Percentiles rank a stretch among this genome's conserved stretches.
These are phyloP conservation scores for Didymella glomerata DNA, from an alignment of 2,329 filamentous ascomycete species.

Conservation along the genomic window DNA sequence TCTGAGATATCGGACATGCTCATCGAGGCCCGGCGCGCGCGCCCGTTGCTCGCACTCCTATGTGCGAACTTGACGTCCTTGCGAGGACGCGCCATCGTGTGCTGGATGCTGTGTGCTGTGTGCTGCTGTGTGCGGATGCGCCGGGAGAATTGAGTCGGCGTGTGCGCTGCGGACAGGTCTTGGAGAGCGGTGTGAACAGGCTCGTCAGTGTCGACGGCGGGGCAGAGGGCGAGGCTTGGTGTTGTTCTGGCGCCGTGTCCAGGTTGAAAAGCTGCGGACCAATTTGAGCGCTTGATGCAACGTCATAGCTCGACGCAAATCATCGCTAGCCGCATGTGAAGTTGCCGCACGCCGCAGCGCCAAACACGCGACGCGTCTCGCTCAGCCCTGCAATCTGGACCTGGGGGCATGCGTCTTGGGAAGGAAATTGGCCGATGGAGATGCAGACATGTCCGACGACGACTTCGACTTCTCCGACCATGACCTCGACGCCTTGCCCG, in stretches of 20 bases:
- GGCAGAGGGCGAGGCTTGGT: slow-evolving; percentile 7
- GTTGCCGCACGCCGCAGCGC: slow-evolving; percentile 5
- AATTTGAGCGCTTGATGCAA: slow-evolving; percentile 12
- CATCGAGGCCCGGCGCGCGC: slow-evolving; percentile 67
- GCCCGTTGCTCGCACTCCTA: slow-evolving; percentile 58
- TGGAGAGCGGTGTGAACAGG: not conserved
- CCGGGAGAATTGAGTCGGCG: not conserved
- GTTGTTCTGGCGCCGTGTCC: slow-evolving; percentile 4
- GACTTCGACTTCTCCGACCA: slow-evolving; percentile 57
- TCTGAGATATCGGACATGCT: slow-evolving; percentile 78
- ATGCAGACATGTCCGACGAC: slow-evolving; percentile 45
- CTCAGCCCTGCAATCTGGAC: slow-evolving; percentile 8
- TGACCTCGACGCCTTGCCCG: slow-evolving; percentile 57
- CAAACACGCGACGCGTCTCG: slow-evolving; percentile 4
- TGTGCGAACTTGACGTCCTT: slow-evolving; percentile 70
- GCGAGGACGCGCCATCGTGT: slow-evolving; percentile 54
- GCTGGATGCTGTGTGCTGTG: not conserved
- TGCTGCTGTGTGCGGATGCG: not conserved
- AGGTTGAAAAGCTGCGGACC: slow-evolving; percentile 20
- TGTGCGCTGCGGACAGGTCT: not conserved
- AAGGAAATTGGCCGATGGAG: not conserved
- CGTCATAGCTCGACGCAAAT: slow-evolving; percentile 10
- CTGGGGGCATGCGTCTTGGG: slow-evolving; percentile 33
- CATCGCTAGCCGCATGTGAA: slow-evolving; percentile 14
- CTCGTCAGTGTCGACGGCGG: slow-evolving; percentile 5